These are phyloP conservation scores for Diospyros kaki DNA, from an alignment of 148 eudicot genomes.

Conservation along the genomic window DNA sequence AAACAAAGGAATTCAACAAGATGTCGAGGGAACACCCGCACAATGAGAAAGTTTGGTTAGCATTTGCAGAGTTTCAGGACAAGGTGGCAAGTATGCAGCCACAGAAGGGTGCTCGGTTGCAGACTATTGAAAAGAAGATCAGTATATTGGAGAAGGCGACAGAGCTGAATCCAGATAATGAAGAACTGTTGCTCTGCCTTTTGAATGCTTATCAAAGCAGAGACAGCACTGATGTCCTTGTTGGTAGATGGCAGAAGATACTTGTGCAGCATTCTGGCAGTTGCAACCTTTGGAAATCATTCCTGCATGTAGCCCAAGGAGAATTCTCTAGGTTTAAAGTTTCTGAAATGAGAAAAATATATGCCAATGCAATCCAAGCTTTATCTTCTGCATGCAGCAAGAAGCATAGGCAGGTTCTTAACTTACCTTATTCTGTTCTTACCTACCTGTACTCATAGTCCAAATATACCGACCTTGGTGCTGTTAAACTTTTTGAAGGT, in stretches of 20 bases:
- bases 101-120: conserved; percentile 90
- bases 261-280: conserved; percentile 71
- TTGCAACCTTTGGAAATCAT: conserved; percentile 78
- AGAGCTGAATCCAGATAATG: conserved; percentile 83
- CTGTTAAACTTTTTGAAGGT: not conserved
- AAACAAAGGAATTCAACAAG: conserved; percentile 83
- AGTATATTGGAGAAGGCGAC: conserved; percentile 94
- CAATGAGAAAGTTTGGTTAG: conserved; percentile 66
- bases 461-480: too few species aligned
- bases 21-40: conserved; percentile 84
- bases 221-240: conserved; percentile 63
- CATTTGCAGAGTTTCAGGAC: conserved; percentile 88
- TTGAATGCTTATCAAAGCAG: conserved; percentile 71
- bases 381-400: conserved; percentile 73
- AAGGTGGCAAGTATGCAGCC: conserved; percentile 83
- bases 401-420: conserved; percentile 93
- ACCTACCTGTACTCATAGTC: not conserved
- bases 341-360: conserved; percentile 76
- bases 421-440: conserved; percentile 17
- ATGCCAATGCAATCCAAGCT: conserved; percentile 77
- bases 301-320: conserved; percentile 62
- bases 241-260: conserved; percentile 89
- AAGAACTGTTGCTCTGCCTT: conserved; percentile 68
- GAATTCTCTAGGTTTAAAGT: conserved; percentile 90
- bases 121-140: conserved; percentile 90